phyloP scores from a whole-genome alignment of 345 rosid species.

The Gossypium anomalum region DNA sequence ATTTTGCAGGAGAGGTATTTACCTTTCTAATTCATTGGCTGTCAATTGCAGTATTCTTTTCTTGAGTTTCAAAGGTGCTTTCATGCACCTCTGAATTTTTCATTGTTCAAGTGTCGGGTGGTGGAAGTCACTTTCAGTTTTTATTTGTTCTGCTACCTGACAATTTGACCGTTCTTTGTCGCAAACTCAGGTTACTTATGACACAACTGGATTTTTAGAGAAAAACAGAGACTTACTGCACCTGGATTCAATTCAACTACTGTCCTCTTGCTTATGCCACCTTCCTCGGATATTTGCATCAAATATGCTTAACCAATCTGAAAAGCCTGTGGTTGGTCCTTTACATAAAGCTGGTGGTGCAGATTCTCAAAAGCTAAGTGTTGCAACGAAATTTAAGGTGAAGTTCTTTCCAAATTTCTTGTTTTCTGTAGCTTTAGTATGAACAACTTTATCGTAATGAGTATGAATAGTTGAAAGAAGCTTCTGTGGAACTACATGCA shows the following conservation, averaged over 20 bases:
- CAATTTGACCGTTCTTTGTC: constrained; percentile 28
- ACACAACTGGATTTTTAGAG: constrained; percentile 90
- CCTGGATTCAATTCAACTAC: constrained; percentile 85
- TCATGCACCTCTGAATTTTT: not conserved
- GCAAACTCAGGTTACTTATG: constrained; percentile 71
- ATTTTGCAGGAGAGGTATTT: constrained; percentile 96
- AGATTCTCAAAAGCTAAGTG: constrained; percentile 91
- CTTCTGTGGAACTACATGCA: not conserved
- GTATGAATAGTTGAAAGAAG: constrained; percentile 4
- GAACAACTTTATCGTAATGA: not conserved
- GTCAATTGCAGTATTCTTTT: not conserved
- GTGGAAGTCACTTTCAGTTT: not conserved
- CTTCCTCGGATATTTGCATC: constrained; percentile 93
- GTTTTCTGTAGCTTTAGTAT: not conserved
- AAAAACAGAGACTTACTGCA: constrained; percentile 94
- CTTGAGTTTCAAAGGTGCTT: not conserved
- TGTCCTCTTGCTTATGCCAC: constrained; percentile 81
- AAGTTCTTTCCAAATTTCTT: not conserved
- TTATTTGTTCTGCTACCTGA: constrained; percentile 20
- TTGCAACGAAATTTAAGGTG: constrained; percentile 94
- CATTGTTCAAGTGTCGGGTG: not conserved
- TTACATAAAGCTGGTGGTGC: constrained; percentile 92
- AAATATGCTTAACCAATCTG: constrained; percentile 73
- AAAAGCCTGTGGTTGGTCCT: constrained; percentile 75
- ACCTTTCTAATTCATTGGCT: constrained; percentile 2